Base-by-base conservation (phyloP, 257 asterid species). In the Ophiorrhiza pumila region DNA sequence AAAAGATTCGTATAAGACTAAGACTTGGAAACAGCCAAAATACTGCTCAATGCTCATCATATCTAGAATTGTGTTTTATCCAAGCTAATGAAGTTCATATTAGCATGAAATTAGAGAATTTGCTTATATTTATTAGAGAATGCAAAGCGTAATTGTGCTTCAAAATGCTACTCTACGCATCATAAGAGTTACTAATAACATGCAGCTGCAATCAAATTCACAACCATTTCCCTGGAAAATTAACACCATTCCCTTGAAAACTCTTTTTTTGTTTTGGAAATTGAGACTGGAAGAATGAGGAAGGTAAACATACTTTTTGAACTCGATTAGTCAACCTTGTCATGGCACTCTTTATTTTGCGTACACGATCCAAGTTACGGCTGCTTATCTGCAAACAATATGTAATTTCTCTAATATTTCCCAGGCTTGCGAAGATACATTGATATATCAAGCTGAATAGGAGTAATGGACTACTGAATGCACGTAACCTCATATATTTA, bases 361-460 rank as follows among this genome's bases (percentile, higher is more conserved):
- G 96, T 68, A 91, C 98, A 1, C 98, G 90, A 34, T 93, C 98
- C 86, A 93, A 80, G 81, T 93, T 93, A 34, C 86, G 81, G 82
- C 97, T 91, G 74, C 83, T 91, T 22, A 86, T 93, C 96, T 93
- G 87, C 83, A 80, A 25, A 69, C 41, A 59, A 46, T 76, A n/a
- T 74, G 23, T 27, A 61, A 45, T 20, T 69, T 49, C 13, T 63
- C 17, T 4, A 67, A 34, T 9, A 46, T 53, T 23, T 1, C 13
- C 23, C 60, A 53, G n/a, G n/a, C 29, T 22, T 22, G 1, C 60
- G 5, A 25, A 53, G 20, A 0, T 53, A 23, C 11, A 11, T n/a
- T 2, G 14, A 22, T n/a, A 23, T 22, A 22, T 14, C 60, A 18
- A 50, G 57, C 25, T 1, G 25, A 53, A 53, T n/a, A n/a, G n/a